Base-by-base conservation (phyloP, 257 asterid genomes). In the Solanum okadae region DNA sequence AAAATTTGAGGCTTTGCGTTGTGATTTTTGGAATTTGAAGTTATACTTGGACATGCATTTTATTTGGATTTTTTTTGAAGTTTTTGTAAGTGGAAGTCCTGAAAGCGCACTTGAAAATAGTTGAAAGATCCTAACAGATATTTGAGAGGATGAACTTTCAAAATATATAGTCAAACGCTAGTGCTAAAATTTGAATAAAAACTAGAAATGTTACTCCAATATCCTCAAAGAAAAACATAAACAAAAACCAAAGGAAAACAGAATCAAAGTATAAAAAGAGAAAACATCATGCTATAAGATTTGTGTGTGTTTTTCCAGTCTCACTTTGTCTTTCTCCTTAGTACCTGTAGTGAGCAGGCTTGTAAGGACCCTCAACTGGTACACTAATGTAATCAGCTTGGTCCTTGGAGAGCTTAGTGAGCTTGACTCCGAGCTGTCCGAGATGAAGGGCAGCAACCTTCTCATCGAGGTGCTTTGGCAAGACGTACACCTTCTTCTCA, bases 401-500 rank as follows among this genome's bases (percentile, higher is more conserved):
- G 4, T 92, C 94, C 83, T 90, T 90, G 22, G 63, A 18, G 23
- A 93, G 96, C 92, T 92, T 92, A 25, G 96, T 93, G 49, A 93
- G 93, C 90, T 72, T 92, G 22, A 94, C 94, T n/a, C 95, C 95
- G 86, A 92, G 95, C 90, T 93, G 91, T 22, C 93, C 93, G 4
- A 93, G 94, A 72, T 93, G 95, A 65, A 93, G 95, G 15, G 95
- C 92, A 8, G 94, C 95, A 75, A 93, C 95, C 89, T 93, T 93
- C 92, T 93, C 95, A 72, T 92, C 94, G 16, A 93, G 94, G 82
- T 93, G 94, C 90, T 92, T 93, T 33, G 95, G 95, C 92, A 93
- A 88, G 42, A 92, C 91, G 16, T 92, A 92, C 1, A 93, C 94
- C 89, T 93, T 91, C 93, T 92, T 93, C 94, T 92, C 94, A 5